These are phyloP conservation scores for Blastomyces emzantsi DNA, from an alignment of 2,329 filamentous ascomycete species.

Conservation along the genomic window DNA sequence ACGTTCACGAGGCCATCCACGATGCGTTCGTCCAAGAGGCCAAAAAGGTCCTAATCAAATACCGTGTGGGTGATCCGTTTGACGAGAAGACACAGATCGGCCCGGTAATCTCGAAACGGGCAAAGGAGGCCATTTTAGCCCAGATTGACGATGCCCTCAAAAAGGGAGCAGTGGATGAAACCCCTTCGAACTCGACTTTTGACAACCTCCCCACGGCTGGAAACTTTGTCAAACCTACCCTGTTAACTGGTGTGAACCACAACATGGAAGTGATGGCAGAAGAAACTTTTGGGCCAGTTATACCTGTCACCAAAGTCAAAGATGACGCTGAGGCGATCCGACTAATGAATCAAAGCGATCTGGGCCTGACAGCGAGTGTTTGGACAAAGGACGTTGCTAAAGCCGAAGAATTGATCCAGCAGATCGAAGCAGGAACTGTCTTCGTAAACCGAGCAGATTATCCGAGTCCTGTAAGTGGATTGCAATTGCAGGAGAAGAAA, in stretches of 20 bases:
- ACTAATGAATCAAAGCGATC: slow-evolving; percentile 91
- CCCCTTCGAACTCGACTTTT: slow-evolving; percentile 74
- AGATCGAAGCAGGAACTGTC: slow-evolving; percentile 85
- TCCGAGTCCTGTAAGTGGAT: slow-evolving; percentile 68
- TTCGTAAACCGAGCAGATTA: slow-evolving; percentile 94
- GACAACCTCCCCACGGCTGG: slow-evolving; percentile 62
- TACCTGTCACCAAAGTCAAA: slow-evolving; percentile 80
- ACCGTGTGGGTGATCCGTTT: slow-evolving; percentile 81
- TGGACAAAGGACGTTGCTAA: slow-evolving; percentile 82
- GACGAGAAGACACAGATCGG: slow-evolving; percentile 73
- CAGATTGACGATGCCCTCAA: slow-evolving; percentile 75
- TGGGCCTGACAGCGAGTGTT: slow-evolving; percentile 90
- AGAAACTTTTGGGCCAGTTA: slow-evolving; percentile 90
- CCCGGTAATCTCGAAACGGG: slow-evolving; percentile 74
- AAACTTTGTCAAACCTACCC: slow-evolving; percentile 80
- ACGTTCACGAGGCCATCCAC: slow-evolving; percentile 77
- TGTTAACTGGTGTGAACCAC: slow-evolving; percentile 71
- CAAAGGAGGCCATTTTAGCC: slow-evolving; percentile 63
- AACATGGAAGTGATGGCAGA: slow-evolving; percentile 83
- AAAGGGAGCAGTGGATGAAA: slow-evolving; percentile 76
- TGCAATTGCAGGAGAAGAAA: not conserved
- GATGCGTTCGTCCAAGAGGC: slow-evolving; percentile 71
- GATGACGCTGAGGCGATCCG: slow-evolving; percentile 69
- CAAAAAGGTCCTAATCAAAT: slow-evolving; percentile 69
- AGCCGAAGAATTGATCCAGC: slow-evolving; percentile 66